Evolutionary conservation across 345 rosid genomes (phyloP).

Genomic region (Eucalyptus albens): DNA sequence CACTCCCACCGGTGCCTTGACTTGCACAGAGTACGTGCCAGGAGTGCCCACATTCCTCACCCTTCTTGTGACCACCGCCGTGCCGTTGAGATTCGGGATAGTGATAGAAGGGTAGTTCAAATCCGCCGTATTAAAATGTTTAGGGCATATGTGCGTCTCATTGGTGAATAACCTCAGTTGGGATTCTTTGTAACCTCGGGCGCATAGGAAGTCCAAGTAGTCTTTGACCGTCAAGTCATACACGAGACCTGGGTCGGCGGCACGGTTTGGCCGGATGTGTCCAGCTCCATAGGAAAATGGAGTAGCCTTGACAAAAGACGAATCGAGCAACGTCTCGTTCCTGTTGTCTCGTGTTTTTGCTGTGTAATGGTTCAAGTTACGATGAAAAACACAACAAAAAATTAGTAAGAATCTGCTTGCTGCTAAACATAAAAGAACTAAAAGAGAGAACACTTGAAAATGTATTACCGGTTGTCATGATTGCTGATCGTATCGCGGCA

Average conservation of each 20-base stretch:
- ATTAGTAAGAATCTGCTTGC: not conserved
- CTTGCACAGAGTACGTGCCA: conserved; percentile 2
- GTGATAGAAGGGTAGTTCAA: conserved; percentile 38
- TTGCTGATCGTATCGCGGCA: conserved; percentile 11
- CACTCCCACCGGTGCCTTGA: conserved; percentile 5
- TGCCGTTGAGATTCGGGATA: not conserved
- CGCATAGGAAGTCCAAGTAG: conserved; percentile 38
- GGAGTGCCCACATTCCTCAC: conserved; percentile 29
- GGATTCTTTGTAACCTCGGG: conserved; percentile 8
- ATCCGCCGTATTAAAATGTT: not conserved
- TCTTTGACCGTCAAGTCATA: conserved; percentile 19
- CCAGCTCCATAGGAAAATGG: conserved; percentile 43
- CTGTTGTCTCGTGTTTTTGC: conserved; percentile 3
- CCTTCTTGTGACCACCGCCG: not conserved
- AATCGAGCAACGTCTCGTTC: conserved; percentile 3
- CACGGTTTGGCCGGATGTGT: conserved; percentile 25
- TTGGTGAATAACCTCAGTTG: not conserved
- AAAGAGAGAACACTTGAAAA: not conserved
- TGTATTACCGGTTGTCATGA: conserved; percentile 11
- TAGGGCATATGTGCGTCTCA: conserved; percentile 1
- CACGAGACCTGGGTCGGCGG: conserved; percentile 45
- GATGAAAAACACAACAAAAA: not conserved
- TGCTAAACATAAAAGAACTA: not conserved
- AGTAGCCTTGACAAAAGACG: conserved; percentile 3
- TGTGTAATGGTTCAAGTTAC: not conserved